A percentile compares a stretch with the other conserved stretches of the same genome.
Evolutionary conservation across 139 green algal species (phyloP).

Genomic region (Helicosporidium sp.): DNA sequence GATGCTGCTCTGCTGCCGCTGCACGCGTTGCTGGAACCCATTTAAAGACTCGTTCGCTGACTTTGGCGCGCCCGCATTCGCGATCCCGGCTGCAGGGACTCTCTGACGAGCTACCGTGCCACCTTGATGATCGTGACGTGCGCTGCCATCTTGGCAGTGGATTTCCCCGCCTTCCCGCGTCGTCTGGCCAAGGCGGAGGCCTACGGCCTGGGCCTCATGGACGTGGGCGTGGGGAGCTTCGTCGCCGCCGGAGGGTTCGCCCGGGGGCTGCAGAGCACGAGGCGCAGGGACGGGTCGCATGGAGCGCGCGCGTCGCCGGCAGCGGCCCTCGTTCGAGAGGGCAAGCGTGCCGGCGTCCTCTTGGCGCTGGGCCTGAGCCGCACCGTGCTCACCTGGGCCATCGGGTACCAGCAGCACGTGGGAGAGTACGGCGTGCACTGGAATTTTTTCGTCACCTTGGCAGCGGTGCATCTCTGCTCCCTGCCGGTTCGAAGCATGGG

Average conservation of each 20-base stretch:
- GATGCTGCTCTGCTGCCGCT: too few species aligned
- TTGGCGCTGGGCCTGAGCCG: slow-evolving; percentile 13
- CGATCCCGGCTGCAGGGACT: slow-evolving; percentile 14
- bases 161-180: slow-evolving; percentile 65
- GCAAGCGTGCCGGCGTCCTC: slow-evolving; percentile 1
- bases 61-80: too few species aligned
- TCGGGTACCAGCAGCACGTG: slow-evolving; percentile 56
- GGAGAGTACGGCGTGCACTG: slow-evolving; percentile 83
- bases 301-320: background rate
- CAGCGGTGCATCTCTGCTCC: slow-evolving; percentile 35
- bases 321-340: slow-evolving; percentile 1
- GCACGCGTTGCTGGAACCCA: background rate
- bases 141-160: slow-evolving; percentile 69
- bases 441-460: slow-evolving; percentile 93
- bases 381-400: slow-evolving; percentile 15
- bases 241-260: slow-evolving; percentile 38
- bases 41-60: too few species aligned
- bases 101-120: slow-evolving; percentile 35
- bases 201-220: slow-evolving; percentile 63
- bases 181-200: slow-evolving; percentile 56
- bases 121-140: slow-evolving; percentile 54
- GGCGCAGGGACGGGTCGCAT: background rate
- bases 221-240: slow-evolving; percentile 66
- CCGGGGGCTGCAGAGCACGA: slow-evolving; percentile 1
- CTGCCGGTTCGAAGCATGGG: too few species aligned